Percentiles rank a stretch among this genome's conserved stretches.
Evolutionary conservation across 345 rosid genomes (phyloP).

Genomic region (Gossypium thurberi): DNA sequence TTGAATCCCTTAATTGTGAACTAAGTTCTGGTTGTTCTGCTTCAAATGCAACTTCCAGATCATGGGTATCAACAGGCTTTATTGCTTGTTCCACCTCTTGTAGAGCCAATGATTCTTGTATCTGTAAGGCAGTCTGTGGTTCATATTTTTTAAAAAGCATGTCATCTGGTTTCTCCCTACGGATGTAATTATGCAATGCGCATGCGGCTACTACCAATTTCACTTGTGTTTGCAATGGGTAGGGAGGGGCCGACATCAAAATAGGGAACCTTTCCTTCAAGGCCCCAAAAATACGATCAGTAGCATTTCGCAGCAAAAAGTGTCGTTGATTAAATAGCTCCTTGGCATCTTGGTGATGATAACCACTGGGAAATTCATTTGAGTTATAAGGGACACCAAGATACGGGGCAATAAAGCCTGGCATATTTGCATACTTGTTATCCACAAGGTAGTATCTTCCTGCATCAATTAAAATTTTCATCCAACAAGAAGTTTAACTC

Average conservation of each 20-base stretch:
- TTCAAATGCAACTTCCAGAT: conserved; percentile 30
- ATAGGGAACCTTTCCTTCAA: conserved; percentile 82
- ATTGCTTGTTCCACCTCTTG: conserved; percentile 31
- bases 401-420: conserved; percentile 76
- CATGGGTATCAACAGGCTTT: conserved; percentile 30
- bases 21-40: conserved; percentile 35
- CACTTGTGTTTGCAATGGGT: conserved; percentile 80
- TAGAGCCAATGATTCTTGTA: conserved; percentile 33
- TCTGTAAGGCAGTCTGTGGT: conserved; percentile 27
- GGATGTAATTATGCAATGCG: conserved; percentile 74
- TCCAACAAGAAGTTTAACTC: background rate
- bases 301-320: conserved; percentile 39
- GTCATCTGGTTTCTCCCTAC: conserved; percentile 72
- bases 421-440: conserved; percentile 52
- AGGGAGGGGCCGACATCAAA: conserved; percentile 76
- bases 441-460: conserved; percentile 84
- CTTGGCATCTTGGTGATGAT: conserved; percentile 55
- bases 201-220: conserved; percentile 81
- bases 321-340: conserved; percentile 80
- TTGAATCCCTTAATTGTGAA: conserved; percentile 55
- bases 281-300: conserved; percentile 51
- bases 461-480: conserved; percentile 24
- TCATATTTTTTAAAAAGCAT: conserved; percentile 50
- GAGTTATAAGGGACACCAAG: conserved; percentile 33
- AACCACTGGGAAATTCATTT: conserved; percentile 31